phyloP scores from a whole-genome alignment of 331 rosid species.

The Acacia pycnantha region DNA sequence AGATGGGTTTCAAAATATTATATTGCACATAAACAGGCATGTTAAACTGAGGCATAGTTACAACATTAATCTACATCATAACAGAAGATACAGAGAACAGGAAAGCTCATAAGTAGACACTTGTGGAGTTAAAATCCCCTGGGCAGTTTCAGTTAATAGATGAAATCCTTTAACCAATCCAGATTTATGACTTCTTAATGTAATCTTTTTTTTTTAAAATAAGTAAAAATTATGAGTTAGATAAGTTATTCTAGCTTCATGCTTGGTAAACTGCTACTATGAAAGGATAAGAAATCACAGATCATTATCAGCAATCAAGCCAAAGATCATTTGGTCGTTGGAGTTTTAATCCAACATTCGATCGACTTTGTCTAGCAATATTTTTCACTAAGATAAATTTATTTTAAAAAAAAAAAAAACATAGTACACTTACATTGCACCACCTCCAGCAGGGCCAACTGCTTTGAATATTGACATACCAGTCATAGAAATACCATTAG shows the following conservation, averaged over 20 bases:
- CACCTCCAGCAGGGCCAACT: constrained; percentile 73
- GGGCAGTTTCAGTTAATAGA: too few species aligned
- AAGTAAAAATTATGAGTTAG: neutral
- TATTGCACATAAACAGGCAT: neutral
- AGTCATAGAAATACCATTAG: constrained; percentile 84
- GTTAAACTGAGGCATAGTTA: too few species aligned
- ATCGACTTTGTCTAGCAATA: too few species aligned
- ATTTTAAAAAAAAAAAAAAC: neutral
- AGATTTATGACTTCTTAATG: too few species aligned
- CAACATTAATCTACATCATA: too few species aligned
- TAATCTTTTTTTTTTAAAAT: too few species aligned
- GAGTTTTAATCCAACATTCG: neutral
- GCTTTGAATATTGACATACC: constrained; percentile 70
- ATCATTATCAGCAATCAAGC: neutral
- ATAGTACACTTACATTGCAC: constrained; percentile 56
- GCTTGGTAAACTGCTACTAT: neutral
- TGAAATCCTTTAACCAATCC: too few species aligned
- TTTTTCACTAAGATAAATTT: neutral
- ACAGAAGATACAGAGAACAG: too few species aligned
- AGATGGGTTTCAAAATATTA: neutral
- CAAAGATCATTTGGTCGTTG: neutral
- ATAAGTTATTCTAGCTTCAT: neutral
- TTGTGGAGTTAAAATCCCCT: too few species aligned
- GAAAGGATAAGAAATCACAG: neutral
- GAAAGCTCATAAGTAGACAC: too few species aligned